Evolutionary conservation across 2,329 filamentous ascomycete species (phyloP).

Genomic region (Leptodontidium sp.): DNA sequence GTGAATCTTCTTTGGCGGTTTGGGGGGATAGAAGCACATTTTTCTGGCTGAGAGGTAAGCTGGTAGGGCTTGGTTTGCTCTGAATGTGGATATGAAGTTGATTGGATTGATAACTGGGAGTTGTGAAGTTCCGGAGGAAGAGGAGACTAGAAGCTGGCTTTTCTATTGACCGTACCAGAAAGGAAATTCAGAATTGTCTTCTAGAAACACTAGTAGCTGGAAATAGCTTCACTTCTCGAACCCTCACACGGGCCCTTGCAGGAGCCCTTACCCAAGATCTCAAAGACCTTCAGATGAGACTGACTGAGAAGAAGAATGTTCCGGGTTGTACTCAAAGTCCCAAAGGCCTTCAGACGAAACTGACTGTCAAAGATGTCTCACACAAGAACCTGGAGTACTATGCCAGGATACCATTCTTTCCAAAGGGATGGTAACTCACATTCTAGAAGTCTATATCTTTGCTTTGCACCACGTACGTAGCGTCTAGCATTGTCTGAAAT

Average conservation of each 20-base stretch:
- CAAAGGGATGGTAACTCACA: neutral
- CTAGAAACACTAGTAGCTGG: conserved; percentile 8
- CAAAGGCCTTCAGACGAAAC: too few relatives aligned
- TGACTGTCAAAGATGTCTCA: neutral
- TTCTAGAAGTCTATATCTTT: neutral
- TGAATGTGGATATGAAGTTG: too few relatives aligned
- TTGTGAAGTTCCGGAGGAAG: neutral
- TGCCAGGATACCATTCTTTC: neutral
- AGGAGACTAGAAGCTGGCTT: neutral
- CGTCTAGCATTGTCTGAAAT: conserved; percentile 13
- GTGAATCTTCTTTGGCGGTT: neutral
- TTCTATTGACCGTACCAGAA: neutral
- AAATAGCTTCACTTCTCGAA: neutral
- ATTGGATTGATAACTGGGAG: neutral
- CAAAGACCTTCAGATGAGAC: neutral
- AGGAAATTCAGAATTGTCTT: neutral
- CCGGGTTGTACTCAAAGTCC: too few relatives aligned
- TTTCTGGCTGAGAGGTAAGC: neutral
- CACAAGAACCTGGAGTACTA: neutral
- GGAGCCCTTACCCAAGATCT: neutral
- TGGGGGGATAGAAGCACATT: conserved; percentile 9
- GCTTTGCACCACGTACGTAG: neutral
- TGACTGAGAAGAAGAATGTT: neutral
- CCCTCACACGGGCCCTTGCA: neutral
- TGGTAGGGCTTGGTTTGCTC: neutral